Conservation (phyloP, 345 rosid genomes). For the Pistacia atlantica region DNA sequence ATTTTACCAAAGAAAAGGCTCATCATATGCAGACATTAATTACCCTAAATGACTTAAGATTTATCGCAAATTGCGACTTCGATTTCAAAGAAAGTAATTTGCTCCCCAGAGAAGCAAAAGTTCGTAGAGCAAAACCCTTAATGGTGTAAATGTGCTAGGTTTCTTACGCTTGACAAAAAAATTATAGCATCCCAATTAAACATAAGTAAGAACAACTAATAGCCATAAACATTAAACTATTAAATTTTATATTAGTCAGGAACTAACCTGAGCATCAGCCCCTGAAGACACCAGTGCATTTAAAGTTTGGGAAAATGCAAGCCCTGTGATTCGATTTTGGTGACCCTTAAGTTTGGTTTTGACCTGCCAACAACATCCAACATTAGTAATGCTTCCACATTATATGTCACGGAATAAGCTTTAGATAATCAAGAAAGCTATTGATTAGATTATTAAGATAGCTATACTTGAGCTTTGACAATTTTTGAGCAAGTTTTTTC, state of each 20-base stretch:
- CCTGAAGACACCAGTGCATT: conserved; percentile 80
- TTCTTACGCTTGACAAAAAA: too few species aligned
- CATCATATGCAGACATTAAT: too few species aligned
- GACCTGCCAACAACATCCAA: conserved; percentile 45
- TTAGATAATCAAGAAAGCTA: not conserved
- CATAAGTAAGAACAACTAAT: too few species aligned
- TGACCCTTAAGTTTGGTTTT: conserved; percentile 80
- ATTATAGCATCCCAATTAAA: too few species aligned
- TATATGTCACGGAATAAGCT: not conserved
- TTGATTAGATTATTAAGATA: not conserved
- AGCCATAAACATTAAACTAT: not conserved
- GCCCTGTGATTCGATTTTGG: conserved; percentile 75
- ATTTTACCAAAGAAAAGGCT: too few species aligned
- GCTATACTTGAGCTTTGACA: not conserved
- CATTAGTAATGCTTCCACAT: conserved; percentile 1
- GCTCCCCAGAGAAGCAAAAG: too few species aligned
- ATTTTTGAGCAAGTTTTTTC: too few species aligned
- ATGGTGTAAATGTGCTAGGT: too few species aligned
- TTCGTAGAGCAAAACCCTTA: too few species aligned
- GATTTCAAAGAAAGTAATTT: too few species aligned
- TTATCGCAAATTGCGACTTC: too few species aligned
- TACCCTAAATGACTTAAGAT: too few species aligned
- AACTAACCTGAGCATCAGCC: conserved; percentile 78
- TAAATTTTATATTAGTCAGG: not conserved
- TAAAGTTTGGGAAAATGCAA: conserved; percentile 70